phyloP scores from a whole-genome alignment of 257 asterid species.

The Przewalskia tangutica region DNA sequence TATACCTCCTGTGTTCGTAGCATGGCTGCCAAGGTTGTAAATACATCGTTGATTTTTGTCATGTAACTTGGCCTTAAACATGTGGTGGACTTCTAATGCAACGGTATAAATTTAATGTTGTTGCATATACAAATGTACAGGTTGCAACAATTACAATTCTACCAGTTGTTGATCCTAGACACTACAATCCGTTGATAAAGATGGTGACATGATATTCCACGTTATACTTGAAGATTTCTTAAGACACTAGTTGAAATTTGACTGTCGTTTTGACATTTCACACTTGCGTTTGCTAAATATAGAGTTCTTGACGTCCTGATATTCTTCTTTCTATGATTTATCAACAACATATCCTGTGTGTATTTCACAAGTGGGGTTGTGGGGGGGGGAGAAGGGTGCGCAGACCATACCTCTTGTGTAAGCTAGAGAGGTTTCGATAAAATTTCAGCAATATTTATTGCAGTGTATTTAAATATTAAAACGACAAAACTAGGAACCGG shows the following conservation, averaged over 20 bases:
- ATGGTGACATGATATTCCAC: background rate
- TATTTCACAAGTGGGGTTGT: too few relatives aligned
- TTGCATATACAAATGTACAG: background rate
- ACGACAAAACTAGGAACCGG: too few relatives aligned
- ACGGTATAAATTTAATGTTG: background rate
- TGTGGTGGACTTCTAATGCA: background rate
- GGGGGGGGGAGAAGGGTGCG: too few relatives aligned
- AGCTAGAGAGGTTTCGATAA: too few relatives aligned
- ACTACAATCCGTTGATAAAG: background rate
- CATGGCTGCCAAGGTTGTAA: background rate
- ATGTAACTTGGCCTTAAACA: background rate
- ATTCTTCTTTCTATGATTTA: too few relatives aligned
- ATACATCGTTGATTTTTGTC: background rate
- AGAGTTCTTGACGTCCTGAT: too few relatives aligned
- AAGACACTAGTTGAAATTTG: background rate
- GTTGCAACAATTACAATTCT: background rate
- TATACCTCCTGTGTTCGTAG: background rate
- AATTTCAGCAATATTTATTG: too few relatives aligned
- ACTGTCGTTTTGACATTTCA: too few relatives aligned
- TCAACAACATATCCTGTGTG: too few relatives aligned
- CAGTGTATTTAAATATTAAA: too few relatives aligned
- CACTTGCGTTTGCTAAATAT: too few relatives aligned
- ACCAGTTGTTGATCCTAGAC: background rate
- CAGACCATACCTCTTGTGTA: too few relatives aligned
- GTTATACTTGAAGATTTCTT: background rate